Evolutionary conservation across 352 stramenopile genomes (phyloP), one percentile per base, ranked within the genome.

Genomic region (Pythium graminicola): DNA sequence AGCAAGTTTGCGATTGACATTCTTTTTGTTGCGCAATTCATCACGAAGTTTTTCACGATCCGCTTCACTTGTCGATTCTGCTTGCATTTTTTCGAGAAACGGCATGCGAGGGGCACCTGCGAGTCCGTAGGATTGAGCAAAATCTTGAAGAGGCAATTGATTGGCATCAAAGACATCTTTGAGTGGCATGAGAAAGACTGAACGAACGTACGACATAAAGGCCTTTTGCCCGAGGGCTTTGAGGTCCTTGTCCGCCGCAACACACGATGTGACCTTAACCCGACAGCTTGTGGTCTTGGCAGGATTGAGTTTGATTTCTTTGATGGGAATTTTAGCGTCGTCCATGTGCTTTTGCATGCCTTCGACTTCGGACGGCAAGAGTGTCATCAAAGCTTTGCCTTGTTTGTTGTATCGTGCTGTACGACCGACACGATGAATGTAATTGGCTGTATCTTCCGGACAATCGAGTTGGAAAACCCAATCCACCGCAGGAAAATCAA

Each of bases 401-500:
- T 96, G 88, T 60, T 87, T 92, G 67, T 92, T 92, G 72, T 98
- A 99, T 20, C 96, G 83, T 14, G 95, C 96, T 6, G 97, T 99
- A 44, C 96, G 79, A 33, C 97, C 96, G 13, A 98, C 95, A 53
- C 96, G 81, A 58, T 99, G 97, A 70, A 99, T 98, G 72, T 99
- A 99, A 69, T 96, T 98, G 22, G 86, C 85, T 0, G 85, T 76
- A 71, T 99, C 96, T 73, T 99, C 96, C 0, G 97, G 97, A 26
- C 93, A 97, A 71, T 99, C 97, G 5, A 97, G 83, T 70, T 97
- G 85, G 44, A 96, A 52, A n/a, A 99, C 97, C 97, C 97, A 99
- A 77, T 99, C 96, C 16, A 99, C 95, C 31, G 89, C 75, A 10
- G 96, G 96, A 73, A 99, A 99, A 60, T 99, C 97, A 17, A 99